A percentile compares a stretch with the other conserved stretches of the same genome.
These are phyloP conservation scores for Wickerhamomyces rabaulensis DNA, from an alignment of 805 yeast species.

Conservation along the genomic window DNA sequence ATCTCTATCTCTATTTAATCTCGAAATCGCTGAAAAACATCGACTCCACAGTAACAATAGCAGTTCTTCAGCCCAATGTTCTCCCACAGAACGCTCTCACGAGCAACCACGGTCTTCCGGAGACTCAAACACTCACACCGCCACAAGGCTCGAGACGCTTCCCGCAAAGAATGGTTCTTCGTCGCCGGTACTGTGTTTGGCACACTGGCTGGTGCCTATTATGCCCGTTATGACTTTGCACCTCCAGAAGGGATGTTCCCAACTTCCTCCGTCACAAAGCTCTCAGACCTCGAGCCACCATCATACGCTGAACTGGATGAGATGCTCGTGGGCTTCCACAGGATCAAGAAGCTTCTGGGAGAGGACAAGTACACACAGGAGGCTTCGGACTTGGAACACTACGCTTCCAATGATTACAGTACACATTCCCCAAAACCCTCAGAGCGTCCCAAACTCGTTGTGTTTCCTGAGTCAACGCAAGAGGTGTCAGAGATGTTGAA, in stretches of 20 bases:
- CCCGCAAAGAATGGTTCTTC: background rate
- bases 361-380: constrained; percentile 24
- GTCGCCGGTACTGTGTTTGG: constrained; percentile 4
- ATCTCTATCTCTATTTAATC: too few species aligned
- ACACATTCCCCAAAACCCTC: constrained; percentile 41
- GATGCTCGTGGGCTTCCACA: constrained; percentile 5
- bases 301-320: constrained; percentile 14
- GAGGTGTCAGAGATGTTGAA: constrained; percentile 52
- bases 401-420: constrained; percentile 43
- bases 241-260: constrained; percentile 15
- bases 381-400: constrained; percentile 32
- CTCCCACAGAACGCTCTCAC: background rate
- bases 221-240: constrained; percentile 10
- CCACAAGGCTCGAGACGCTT: background rate
- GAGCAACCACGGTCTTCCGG: background rate
- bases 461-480: constrained; percentile 50
- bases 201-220: constrained; percentile 7
- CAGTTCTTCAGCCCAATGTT: too few species aligned
- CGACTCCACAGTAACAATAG: too few species aligned
- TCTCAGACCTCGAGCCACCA: constrained; percentile 11
- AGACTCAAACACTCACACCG: constrained; percentile 2
- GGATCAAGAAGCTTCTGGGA: constrained; percentile 10
- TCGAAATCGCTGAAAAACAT: too few species aligned
- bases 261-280: constrained; percentile 12
- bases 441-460: constrained; percentile 28